Evolutionary conservation across 805 yeast species (phyloP).

Genomic region (Wickerhamiella australiensis): DNA sequence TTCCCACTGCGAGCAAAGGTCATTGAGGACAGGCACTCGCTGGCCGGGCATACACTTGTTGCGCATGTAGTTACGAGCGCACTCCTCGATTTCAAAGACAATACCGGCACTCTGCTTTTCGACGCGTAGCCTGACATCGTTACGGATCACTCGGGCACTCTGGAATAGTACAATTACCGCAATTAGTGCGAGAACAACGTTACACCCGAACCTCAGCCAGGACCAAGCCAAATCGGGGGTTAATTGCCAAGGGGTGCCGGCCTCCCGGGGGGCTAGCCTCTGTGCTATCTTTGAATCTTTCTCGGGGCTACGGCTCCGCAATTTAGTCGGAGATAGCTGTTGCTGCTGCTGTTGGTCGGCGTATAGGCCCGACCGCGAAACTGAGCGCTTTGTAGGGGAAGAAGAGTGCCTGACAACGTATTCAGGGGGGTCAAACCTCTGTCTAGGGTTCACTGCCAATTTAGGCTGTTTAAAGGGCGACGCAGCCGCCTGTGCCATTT

Average conservation of each 20-base stretch:
- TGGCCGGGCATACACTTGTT: conserved; percentile 56
- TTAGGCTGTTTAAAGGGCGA: conserved; percentile 1
- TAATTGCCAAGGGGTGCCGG: not conserved
- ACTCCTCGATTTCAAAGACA: conserved; percentile 49
- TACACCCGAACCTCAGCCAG: conserved; percentile 27
- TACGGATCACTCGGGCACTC: conserved; percentile 43
- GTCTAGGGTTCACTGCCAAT: not conserved
- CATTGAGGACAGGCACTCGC: conserved; percentile 66
- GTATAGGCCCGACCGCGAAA: not conserved
- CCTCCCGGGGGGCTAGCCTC: not conserved
- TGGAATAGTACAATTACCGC: conserved; percentile 41
- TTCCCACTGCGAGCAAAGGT: conserved; percentile 63
- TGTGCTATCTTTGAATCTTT: not conserved
- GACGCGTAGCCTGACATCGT: conserved; percentile 62
- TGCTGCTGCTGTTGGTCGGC: not conserved
- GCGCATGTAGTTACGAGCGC: conserved; percentile 54
- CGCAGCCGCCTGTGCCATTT: not conserved
- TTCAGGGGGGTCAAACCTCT: not conserved
- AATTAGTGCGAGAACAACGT: conserved; percentile 39
- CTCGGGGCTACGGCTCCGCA: not conserved
- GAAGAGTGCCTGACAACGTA: not conserved
- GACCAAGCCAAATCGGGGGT: not conserved
- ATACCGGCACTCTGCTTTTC: conserved; percentile 50
- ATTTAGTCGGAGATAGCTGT: not conserved
- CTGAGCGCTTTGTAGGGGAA: conserved; percentile 2